phyloP scores from a whole-genome alignment of 163 green algal genomes.

The Scenedesmus sp. region DNA sequence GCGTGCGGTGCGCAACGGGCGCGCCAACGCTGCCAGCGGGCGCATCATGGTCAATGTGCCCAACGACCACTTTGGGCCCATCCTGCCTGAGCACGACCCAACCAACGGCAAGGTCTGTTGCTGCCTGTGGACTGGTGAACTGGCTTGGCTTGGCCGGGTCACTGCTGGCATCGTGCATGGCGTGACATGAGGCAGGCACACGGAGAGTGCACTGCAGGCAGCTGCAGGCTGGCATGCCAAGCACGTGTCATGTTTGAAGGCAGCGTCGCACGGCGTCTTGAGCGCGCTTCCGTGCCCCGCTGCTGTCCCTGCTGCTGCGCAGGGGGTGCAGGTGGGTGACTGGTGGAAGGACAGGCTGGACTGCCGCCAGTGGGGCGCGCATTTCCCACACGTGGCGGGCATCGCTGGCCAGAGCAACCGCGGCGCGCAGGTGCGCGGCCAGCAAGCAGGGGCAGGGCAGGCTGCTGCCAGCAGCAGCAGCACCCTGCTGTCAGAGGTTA shows the following conservation, averaged over 20 bases:
- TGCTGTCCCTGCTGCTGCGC: slow-evolving; percentile 31
- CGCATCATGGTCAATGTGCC: slow-evolving; percentile 94
- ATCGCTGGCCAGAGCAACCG: slow-evolving; percentile 92
- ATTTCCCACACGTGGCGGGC: slow-evolving; percentile 97
- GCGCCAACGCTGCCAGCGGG: slow-evolving; percentile 89
- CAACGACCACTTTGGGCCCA: slow-evolving; percentile 96
- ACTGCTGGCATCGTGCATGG: not conserved
- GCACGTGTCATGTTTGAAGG: too few species aligned
- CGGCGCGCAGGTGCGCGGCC: slow-evolving; percentile 75
- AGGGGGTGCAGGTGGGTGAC: slow-evolving; percentile 92
- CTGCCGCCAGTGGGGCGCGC: slow-evolving; percentile 96
- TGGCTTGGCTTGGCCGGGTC: not conserved
- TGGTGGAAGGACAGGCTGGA: slow-evolving; percentile 94
- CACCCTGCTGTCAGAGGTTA: not conserved
- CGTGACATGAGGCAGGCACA: not conserved
- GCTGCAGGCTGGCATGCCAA: not conserved
- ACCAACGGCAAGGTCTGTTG: slow-evolving; percentile 68
- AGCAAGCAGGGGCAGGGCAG: not conserved
- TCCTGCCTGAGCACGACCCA: slow-evolving; percentile 92
- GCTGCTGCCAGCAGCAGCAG: not conserved
- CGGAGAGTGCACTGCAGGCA: not conserved
- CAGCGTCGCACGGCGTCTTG: too few species aligned
- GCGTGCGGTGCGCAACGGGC: slow-evolving; percentile 82
- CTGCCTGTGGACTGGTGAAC: not conserved
- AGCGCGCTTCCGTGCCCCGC: not conserved